phyloP scores from a whole-genome alignment of 495 filamentous ascomycete genomes.

The Podospora comata region DNA sequence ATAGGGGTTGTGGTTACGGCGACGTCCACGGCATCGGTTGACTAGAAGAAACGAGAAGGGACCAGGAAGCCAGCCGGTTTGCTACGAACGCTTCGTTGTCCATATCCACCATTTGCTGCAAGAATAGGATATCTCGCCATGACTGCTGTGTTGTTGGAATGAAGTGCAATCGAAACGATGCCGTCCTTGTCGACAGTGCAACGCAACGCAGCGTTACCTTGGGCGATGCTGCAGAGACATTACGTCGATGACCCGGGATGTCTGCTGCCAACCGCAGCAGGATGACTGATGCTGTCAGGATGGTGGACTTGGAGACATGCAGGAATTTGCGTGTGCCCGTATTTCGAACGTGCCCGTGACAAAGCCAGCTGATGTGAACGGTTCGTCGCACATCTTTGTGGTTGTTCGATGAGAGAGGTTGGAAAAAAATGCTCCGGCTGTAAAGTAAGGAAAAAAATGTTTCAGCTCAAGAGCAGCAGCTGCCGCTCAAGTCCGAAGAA shows the following conservation, averaged over 20 bases:
- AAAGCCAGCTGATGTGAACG: not conserved
- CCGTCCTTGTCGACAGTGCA: not conserved
- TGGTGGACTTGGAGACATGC: not conserved
- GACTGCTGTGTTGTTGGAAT: not conserved
- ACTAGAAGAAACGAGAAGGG: not conserved
- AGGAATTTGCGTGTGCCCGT: too few relatives aligned
- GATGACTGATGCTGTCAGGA: not conserved
- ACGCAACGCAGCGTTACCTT: not conserved
- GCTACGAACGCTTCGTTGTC: not conserved
- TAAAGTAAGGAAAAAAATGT: too few relatives aligned
- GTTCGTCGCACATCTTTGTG: not conserved
- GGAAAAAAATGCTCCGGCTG: not conserved
- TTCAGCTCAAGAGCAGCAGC: too few relatives aligned
- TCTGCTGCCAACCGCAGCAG: too few relatives aligned
- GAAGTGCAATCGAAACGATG: not conserved
- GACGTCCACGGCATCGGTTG: conserved; percentile 2
- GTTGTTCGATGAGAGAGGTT: not conserved
- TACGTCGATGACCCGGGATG: too few relatives aligned
- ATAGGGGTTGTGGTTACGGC: not conserved
- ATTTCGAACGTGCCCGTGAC: too few relatives aligned
- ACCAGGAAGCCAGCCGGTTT: not conserved
- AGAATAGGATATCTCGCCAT: not conserved
- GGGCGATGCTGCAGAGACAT: not conserved
- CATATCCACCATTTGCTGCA: not conserved
- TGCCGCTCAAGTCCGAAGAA: too few relatives aligned